These are phyloP conservation scores for Kazachstania viticola DNA, from an alignment of 805 yeast species.

Conservation along the genomic window DNA sequence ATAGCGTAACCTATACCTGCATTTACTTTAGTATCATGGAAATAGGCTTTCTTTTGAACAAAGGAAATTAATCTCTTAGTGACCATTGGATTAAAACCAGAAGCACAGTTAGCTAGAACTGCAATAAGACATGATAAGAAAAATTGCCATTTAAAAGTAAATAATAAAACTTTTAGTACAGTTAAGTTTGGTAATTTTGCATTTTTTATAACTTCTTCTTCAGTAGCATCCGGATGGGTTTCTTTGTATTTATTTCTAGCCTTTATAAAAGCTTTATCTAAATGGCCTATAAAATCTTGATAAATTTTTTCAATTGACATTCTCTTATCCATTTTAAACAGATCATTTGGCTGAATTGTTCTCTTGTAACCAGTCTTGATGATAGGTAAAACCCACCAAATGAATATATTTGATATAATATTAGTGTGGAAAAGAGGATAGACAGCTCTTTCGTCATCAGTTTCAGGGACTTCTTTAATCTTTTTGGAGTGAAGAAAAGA, in stretches of 20 bases:
- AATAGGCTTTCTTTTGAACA: constrained; percentile 41
- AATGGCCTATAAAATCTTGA: constrained; percentile 25
- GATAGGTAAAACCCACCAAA: constrained; percentile 61
- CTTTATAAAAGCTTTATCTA: constrained; percentile 15
- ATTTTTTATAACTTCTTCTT: constrained; percentile 29
- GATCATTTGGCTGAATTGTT: constrained; percentile 53
- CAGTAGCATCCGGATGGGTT: constrained; percentile 27
- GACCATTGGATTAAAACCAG: constrained; percentile 53
- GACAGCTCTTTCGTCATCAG: constrained; percentile 36
- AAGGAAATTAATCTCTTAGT: constrained; percentile 53
- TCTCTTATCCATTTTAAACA: constrained; percentile 36
- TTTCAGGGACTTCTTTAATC: constrained; percentile 38
- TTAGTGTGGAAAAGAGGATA: constrained; percentile 39
- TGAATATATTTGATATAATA: constrained; percentile 34
- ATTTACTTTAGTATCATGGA: constrained; percentile 33
- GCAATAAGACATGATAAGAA: constrained; percentile 34
- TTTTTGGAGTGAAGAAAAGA: constrained; percentile 38
- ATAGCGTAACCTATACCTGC: constrained; percentile 68
- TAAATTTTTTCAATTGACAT: constrained; percentile 34
- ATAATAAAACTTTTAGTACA: constrained; percentile 35
- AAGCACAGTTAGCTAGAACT: constrained; percentile 34
- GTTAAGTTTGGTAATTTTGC: constrained; percentile 19
- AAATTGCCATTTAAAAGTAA: constrained; percentile 41
- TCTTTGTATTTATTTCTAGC: constrained; percentile 23
- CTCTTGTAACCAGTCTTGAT: constrained; percentile 60